phyloP scores from a whole-genome alignment of 371 early-diverging fungal genomes.

The Blakeslea trispora region DNA sequence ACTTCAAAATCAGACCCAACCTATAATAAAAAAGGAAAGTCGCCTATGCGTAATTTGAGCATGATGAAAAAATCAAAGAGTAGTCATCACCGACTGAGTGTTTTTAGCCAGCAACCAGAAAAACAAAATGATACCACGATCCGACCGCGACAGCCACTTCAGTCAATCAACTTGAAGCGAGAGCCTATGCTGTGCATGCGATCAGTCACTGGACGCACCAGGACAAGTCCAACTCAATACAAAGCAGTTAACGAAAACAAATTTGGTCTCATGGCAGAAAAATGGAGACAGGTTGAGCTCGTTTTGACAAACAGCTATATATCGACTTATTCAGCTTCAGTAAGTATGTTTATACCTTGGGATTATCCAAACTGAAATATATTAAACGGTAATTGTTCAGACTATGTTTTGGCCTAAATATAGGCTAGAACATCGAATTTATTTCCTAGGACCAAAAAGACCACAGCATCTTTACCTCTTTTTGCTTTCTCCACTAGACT shows the following conservation, averaged over 20 bases:
- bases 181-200: conserved; percentile 35
- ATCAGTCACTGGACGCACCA: conserved; percentile 9
- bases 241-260: conserved; percentile 31
- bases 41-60: neutral
- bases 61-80: neutral
- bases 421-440: conserved; percentile 27
- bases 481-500: conserved; percentile 43
- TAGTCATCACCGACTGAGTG: neutral
- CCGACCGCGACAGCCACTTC: conserved; percentile 2
- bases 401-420: conserved; percentile 34
- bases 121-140: conserved; percentile 1
- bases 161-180: conserved; percentile 16
- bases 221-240: conserved; percentile 32
- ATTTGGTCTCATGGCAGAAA: conserved; percentile 24
- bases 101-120: neutral
- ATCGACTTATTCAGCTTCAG: conserved; percentile 31
- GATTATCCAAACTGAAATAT: neutral
- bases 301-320: conserved; percentile 26
- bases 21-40: neutral
- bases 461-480: conserved; percentile 20
- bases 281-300: conserved; percentile 39
- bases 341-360: conserved; percentile 15
- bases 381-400: conserved; percentile 5
- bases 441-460: conserved; percentile 18
- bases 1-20: neutral